Percentiles rank a stretch among this genome's conserved stretches.
Conservation (phyloP, 2,329 filamentous ascomycete species). For the Arthrobotrys entomopaga region DNA sequence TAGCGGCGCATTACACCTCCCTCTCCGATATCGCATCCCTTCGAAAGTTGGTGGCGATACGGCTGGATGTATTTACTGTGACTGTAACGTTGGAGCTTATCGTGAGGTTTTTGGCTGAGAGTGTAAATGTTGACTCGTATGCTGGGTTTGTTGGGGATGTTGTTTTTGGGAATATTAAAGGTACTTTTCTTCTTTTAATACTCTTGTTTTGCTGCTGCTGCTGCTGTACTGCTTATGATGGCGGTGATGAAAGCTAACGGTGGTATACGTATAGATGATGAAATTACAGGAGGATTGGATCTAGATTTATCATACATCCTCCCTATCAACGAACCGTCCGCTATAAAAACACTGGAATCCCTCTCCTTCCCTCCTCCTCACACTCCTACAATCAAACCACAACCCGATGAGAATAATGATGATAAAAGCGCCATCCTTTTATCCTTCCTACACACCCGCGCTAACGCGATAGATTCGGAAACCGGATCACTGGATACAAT, state of each 20-base stretch:
- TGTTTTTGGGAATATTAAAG: not conserved
- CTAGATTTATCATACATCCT: slow-evolving; percentile 45
- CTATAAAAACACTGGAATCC: slow-evolving; percentile 45
- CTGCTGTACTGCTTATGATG: not conserved
- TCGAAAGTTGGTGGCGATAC: slow-evolving; percentile 69
- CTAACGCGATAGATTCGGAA: slow-evolving; percentile 57
- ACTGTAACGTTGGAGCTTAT: slow-evolving; percentile 77
- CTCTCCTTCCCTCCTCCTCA: slow-evolving; percentile 30
- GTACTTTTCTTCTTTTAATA: not conserved
- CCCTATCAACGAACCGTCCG: slow-evolving; percentile 54
- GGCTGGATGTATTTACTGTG: slow-evolving; percentile 70
- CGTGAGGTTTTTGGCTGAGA: slow-evolving; percentile 81
- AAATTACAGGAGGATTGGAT: too few species aligned
- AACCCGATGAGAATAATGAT: not conserved
- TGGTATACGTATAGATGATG: too few species aligned
- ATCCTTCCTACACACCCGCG: slow-evolving; percentile 55
- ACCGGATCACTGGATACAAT: slow-evolving; percentile 56
- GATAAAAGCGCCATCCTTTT: slow-evolving; percentile 20
- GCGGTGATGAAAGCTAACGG: not conserved
- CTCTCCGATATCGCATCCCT: slow-evolving; percentile 73
- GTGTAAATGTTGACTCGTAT: slow-evolving; percentile 58
- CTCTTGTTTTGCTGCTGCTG: not conserved
- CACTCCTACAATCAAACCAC: not conserved
- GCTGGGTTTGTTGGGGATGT: slow-evolving; percentile 50
- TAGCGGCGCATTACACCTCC: slow-evolving; percentile 76